A percentile compares a stretch with the other conserved stretches of the same genome.
Conservation (phyloP, 257 asterid genomes). For the Gentiana straminea region DNA sequence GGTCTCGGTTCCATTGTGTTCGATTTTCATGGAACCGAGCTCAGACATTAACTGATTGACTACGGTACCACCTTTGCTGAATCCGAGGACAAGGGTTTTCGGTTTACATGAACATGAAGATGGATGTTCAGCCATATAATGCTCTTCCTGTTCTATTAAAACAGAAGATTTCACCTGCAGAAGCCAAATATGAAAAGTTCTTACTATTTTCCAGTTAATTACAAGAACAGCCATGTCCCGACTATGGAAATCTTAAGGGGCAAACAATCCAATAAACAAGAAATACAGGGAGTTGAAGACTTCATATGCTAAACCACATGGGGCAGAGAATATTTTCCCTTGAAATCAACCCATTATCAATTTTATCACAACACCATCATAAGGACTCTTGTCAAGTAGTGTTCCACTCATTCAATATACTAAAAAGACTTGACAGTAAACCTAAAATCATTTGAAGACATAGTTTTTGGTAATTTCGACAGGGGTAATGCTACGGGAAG, state of each 20-base stretch:
- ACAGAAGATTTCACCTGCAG: constrained; percentile 46
- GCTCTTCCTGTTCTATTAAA: constrained; percentile 35
- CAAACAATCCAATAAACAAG: background rate
- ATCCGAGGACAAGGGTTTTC: constrained; percentile 69
- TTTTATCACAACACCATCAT: too few relatives aligned
- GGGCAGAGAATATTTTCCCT: background rate
- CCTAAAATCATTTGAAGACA: too few relatives aligned
- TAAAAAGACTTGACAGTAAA: too few relatives aligned
- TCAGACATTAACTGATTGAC: constrained; percentile 86
- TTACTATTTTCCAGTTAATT: too few relatives aligned
- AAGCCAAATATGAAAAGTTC: background rate
- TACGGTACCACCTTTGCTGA: constrained; percentile 86
- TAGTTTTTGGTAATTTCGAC: too few relatives aligned
- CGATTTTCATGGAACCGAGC: constrained; percentile 39
- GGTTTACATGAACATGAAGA: constrained; percentile 35
- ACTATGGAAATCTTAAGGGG: background rate
- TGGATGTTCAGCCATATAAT: constrained; percentile 31
- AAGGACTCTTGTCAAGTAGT: too few relatives aligned
- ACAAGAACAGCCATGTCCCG: too few relatives aligned
- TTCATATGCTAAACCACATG: background rate
- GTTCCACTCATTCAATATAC: too few relatives aligned
- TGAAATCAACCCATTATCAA: background rate
- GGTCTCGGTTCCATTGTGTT: constrained; percentile 15
- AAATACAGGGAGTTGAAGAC: background rate
- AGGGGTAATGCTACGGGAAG: too few relatives aligned